Evolutionary conservation across 129 eudicot genomes (phyloP).

Genomic region (Chrysanthemum lavandulifolium): DNA sequence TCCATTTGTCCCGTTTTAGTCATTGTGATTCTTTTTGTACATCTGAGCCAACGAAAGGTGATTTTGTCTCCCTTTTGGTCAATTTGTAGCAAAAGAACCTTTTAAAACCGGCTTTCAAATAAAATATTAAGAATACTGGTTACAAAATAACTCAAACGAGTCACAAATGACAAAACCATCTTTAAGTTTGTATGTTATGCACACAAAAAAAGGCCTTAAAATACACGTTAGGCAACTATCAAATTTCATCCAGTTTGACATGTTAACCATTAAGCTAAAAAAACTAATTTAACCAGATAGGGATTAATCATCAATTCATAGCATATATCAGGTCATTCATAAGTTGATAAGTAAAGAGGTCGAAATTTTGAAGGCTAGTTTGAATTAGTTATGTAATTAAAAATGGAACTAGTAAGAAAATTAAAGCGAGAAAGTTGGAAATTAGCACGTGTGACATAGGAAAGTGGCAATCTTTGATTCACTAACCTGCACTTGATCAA

Average conservation of each 20-base stretch:
- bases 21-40: too few species aligned
- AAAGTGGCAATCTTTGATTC: not conserved
- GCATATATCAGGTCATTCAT: not conserved
- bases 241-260: not conserved
- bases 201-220: too few species aligned
- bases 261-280: not conserved
- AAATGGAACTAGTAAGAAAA: not conserved
- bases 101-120: too few species aligned
- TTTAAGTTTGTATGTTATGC: too few species aligned
- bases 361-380: not conserved
- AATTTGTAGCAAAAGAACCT: too few species aligned
- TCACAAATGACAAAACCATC: too few species aligned
- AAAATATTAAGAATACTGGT: too few species aligned
- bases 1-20: too few species aligned
- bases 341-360: not conserved
- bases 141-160: too few species aligned
- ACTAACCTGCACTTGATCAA: constrained; percentile 90
- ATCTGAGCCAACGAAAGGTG: too few species aligned
- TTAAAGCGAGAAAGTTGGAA: not conserved
- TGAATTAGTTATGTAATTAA: not conserved
- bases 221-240: not conserved
- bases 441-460: not conserved
- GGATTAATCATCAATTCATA: not conserved
- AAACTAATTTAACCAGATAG: not conserved
- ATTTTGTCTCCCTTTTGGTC: too few species aligned